Evolutionary conservation across 1,284 basidiomycete genomes (phyloP), one percentile per base, ranked within the genome.

Genomic region (Bjerkandera adusta): DNA sequence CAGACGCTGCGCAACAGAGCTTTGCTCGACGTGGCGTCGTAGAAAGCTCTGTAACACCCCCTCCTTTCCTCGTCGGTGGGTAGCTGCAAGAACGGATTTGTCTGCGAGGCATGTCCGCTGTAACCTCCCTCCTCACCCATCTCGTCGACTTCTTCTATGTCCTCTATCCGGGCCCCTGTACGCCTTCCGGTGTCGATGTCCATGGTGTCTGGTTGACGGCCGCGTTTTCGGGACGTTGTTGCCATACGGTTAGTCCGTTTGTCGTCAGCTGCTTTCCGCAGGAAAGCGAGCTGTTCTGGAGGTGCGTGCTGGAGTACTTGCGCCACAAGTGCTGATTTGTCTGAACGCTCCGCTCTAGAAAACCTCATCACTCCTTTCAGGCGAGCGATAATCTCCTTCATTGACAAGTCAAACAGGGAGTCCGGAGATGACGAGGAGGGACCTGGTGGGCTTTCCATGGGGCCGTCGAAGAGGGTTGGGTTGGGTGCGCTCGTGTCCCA

Each of bases 21-120:
- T 16, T 33, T 38, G 37, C 56, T 53, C 8, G 52, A 55, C 11
- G 57, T 59, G 3, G 57, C 52, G 6, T 48, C 18, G 35, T 59
- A 56, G 42, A 58, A 60, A 7, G 18, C 35, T 1, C 37, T 16
- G 36, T 60, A 56, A 33, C 54, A 52, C 5, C 21, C 15, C 20
- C 52, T 48, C 1, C 43, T 34, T 43, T 54, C 32, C 13, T 39
- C 44, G 7, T 41, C 21, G 1, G 49, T 39, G 7, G 55, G 58
- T 1, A 53, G 22, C 16, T 53, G 35, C 4, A 25, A 18, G 20
- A 11, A 41, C 18, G 8, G 11, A 5, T 20, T 15, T 15, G 26
- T 18, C 7, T 26, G 4, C 21, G 24, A 12, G 8, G 33, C n/a
- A 15, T 5, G 7, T 12, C 32, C 13, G 11, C 18, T 11, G 34